phyloP scores from a whole-genome alignment of 345 rosid genomes.

The Salix udensis region DNA sequence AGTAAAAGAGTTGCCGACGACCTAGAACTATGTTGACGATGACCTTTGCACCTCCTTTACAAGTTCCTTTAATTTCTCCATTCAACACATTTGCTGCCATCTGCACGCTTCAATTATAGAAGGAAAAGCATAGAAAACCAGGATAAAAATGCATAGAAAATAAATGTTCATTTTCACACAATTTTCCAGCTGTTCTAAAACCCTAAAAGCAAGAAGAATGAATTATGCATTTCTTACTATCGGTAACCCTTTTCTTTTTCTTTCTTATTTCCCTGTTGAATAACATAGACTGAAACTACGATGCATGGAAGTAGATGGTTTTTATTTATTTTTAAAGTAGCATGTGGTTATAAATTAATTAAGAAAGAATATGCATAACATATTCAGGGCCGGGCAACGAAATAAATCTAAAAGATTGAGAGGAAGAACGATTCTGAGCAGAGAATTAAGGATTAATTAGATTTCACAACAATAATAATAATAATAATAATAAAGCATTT shows the following conservation, averaged over 20 bases:
- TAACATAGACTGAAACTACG: neutral
- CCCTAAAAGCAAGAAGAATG: neutral
- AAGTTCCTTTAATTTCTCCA: conserved; percentile 4
- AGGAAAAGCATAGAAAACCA: neutral
- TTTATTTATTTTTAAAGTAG: neutral
- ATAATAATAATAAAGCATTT: no score
- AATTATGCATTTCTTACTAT: neutral
- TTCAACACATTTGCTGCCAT: conserved; percentile 15
- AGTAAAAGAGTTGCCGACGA: neutral
- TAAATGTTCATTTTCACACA: neutral
- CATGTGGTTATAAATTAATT: neutral
- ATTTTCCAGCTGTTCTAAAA: neutral
- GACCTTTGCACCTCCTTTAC: conserved; percentile 5
- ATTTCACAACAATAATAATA: no score
- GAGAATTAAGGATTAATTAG: no score
- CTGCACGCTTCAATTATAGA: conserved; percentile 24
- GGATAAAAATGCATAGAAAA: neutral
- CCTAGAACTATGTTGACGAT: neutral
- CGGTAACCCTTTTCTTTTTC: neutral
- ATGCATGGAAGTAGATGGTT: neutral
- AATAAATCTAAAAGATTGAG: no score
- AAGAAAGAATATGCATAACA: no score
- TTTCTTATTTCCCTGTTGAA: neutral
- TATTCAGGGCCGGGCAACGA: no score
- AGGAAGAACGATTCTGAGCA: no score